Base-by-base conservation (phyloP, 2,329 filamentous ascomycete genomes). In the Xylariaceae sp. region DNA sequence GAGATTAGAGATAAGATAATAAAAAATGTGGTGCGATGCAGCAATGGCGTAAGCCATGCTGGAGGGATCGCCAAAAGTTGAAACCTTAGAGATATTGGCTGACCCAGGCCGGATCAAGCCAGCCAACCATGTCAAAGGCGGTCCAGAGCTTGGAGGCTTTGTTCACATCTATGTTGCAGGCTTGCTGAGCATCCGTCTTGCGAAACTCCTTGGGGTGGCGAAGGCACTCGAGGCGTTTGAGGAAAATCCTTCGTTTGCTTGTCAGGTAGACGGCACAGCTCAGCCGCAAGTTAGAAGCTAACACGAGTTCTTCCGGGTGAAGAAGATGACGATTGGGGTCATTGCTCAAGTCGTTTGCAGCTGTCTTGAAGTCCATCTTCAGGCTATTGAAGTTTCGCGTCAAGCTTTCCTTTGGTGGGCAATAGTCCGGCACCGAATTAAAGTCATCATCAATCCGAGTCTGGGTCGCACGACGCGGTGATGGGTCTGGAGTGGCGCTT, bases 91-190 rank as follows among this genome's bases (percentile, higher is more conserved):
- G 30, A 55, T 67, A 72, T 12, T 56, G 56, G 15, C 59, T 63
- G 57, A 81, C 71, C 73, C 75, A 78, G 3, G 68, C 61, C 15
- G 74, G 67, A 5, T 87, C 78, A 59, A 96, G 84, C 89, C 91
- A 95, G 62, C 87, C 88, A 36, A 94, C 88, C 63, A 85, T 86
- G 47, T 96, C 88, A 67, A 89, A 97, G 5, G 90, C 90, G 36
- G 85, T 85, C 88, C 90, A 96, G 44, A 97, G 78, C 71, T 92
- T 92, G 61, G 89, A 95, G 2, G 92, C 90, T 76, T 96, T 97
- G 77, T 96, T 96, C 69, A 97, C 92, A 65, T 97, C 92, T 60
- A 96, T 96, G 76, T 95, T 95, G 80, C 90, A 95, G n/a, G 89
- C 90, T 70, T 95, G 89, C 71, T 97, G 92, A 5, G 91, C 90